Evolutionary conservation across 2,329 filamentous ascomycete species (phyloP).

Genomic region (Colletotrichum zoysiae): DNA sequence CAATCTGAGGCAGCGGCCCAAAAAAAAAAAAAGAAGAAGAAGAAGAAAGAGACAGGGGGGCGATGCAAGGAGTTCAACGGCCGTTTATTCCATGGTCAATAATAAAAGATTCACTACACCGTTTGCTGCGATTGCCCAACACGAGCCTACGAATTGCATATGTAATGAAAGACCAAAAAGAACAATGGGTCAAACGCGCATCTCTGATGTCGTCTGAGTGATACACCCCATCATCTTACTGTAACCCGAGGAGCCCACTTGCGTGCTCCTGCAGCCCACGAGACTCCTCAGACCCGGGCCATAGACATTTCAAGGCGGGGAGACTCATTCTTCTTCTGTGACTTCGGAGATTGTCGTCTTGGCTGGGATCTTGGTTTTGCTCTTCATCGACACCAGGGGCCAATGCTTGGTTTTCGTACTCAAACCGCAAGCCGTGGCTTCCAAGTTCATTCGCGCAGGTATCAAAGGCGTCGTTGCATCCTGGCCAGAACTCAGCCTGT

Average conservation of each 20-base stretch:
- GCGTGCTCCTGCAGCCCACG: background rate
- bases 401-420: background rate
- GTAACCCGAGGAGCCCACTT: background rate
- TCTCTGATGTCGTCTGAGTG: background rate
- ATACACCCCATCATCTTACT: background rate
- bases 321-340: constrained; percentile 50
- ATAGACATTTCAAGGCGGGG: constrained; percentile 48
- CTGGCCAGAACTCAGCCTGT: background rate
- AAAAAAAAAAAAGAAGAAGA: constrained; percentile 21
- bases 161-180: background rate
- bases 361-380: background rate
- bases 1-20: background rate
- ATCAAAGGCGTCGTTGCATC: background rate
- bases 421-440: constrained; percentile 33
- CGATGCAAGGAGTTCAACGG: constrained; percentile 7
- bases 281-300: constrained; percentile 43
- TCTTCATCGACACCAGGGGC: background rate
- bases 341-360: background rate
- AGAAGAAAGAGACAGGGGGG: constrained; percentile 27
- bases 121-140: constrained; percentile 11
- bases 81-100: constrained; percentile 18
- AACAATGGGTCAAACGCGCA: too few relatives aligned
- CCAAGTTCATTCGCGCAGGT: constrained; percentile 2
- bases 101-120: constrained; percentile 20
- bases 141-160: constrained; percentile 5